These are phyloP conservation scores for Puya raimondii DNA, from an alignment of 176 grass and related monocot species.

Conservation along the genomic window DNA sequence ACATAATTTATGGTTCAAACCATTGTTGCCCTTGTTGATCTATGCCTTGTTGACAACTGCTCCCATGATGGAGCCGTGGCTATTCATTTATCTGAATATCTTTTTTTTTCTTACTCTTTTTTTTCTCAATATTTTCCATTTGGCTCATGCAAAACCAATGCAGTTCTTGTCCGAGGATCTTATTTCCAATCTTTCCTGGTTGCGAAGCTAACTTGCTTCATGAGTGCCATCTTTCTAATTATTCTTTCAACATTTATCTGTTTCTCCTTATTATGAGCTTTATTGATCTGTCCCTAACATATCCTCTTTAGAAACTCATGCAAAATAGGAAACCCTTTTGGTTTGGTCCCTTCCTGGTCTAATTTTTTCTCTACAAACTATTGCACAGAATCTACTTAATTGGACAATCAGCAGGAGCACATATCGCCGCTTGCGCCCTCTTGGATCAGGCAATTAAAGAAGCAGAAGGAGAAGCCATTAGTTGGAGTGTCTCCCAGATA, in stretches of 20 bases:
- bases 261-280: slow-evolving; percentile 3
- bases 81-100: too few species aligned
- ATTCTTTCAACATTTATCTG: background rate
- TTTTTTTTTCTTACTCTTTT: background rate
- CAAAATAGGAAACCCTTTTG: too few species aligned
- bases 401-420: slow-evolving; percentile 96
- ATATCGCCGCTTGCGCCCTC: slow-evolving; percentile 78
- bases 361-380: background rate
- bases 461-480: slow-evolving; percentile 45
- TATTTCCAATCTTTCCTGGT: background rate
- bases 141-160: background rate
- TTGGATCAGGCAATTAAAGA: slow-evolving; percentile 67
- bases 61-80: too few species aligned
- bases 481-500: slow-evolving; percentile 84
- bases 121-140: background rate
- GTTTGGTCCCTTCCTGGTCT: too few species aligned
- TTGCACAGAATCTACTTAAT: slow-evolving; percentile 77
- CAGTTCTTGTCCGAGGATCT: background rate
- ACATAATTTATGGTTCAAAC: too few species aligned
- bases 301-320: too few species aligned
- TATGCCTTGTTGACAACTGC: too few species aligned
- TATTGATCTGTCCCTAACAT: background rate
- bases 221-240: background rate
- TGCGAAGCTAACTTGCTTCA: background rate
- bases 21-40: too few species aligned